Evolutionary conservation across 768 basidiomycete species (phyloP), one percentile per base, ranked within the genome.

Genomic region (Leccinum truebloodii): DNA sequence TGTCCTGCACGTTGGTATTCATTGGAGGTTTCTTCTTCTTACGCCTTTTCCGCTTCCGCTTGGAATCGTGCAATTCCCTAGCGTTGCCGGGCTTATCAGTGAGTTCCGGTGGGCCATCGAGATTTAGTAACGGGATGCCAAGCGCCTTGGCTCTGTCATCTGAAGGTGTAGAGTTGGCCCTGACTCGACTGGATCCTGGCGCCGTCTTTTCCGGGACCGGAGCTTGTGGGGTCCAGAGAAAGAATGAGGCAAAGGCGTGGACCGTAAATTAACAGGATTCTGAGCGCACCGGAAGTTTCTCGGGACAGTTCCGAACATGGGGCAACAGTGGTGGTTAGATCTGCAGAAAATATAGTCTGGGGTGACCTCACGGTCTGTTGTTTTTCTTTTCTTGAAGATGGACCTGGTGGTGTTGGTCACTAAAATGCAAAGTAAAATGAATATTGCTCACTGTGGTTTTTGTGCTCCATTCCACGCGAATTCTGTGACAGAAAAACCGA

Each of bases 11-110:
- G 58, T 59, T 64, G 55, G 65, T 32, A 28, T 66, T 67, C 63
- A 55, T 65, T 57, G 72, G 76, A 56, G 74, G 75, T 66, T 81
- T 85, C 73, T 81, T 86, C 66, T 80, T 84, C 67, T 81, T 85
- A 59, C 76, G 79, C 62, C 81, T 76, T 70, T 75, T 82, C 7
- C 82, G 78, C 63, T 78, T 87, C 76, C 83, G 87, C 68, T 81
- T 87, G 35, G 79, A 71, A 63, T 67, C 75, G 35, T 61, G 62
- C 61, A 53, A 50, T 59, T 60, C 55, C 51, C 41, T 59, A 24
- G 53, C 44, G 55, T 63, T 58, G 48, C 64, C 73, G 62, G 59
- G 35, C 28, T 55, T 52, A 52, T 59, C 59, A 20, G 18, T 41
- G 37, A 53, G 52, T 41, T 71, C 76, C 54, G 78, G 81, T 26